phyloP scores from a whole-genome alignment of 2,329 filamentous ascomycete species.

The Phaeosphaeriaceae sp. region DNA sequence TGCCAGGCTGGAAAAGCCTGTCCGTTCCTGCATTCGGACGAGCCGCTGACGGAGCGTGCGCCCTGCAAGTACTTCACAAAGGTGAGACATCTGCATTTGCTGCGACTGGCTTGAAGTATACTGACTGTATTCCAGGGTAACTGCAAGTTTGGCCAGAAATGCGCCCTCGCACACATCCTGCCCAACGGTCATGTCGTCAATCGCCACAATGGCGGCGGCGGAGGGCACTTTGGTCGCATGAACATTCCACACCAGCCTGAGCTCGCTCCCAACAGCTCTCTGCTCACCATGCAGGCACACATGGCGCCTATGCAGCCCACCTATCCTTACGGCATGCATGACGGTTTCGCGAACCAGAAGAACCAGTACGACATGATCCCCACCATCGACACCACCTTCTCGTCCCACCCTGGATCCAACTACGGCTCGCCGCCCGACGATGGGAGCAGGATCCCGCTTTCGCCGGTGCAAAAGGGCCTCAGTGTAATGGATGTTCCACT shows the following conservation, averaged over 20 bases:
- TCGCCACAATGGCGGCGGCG: conserved; percentile 59
- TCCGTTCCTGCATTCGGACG: conserved; percentile 93
- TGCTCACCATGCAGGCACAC: conserved; percentile 66
- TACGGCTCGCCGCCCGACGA: conserved; percentile 88
- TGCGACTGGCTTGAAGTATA: neutral
- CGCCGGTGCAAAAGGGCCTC: conserved; percentile 75
- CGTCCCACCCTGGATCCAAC: conserved; percentile 65
- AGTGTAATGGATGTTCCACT: conserved; percentile 93
- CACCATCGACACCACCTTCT: conserved; percentile 65
- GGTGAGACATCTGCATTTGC: conserved; percentile 59
- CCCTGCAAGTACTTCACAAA: conserved; percentile 99
- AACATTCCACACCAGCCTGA: conserved; percentile 70
- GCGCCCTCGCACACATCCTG: conserved; percentile 93
- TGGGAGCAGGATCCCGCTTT: conserved; percentile 72
- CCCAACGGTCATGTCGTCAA: conserved; percentile 94
- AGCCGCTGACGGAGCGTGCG: conserved; percentile 81
- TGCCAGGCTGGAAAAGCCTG: conserved; percentile 96
- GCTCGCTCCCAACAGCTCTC: conserved; percentile 76
- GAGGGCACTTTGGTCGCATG: conserved; percentile 70
- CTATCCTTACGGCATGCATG: conserved; percentile 49
- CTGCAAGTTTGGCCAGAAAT: conserved; percentile 98
- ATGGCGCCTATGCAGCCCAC: conserved; percentile 51
- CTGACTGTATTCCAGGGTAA: conserved; percentile 72
- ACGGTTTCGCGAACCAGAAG: conserved; percentile 47
- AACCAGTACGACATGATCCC: conserved; percentile 58